Evolutionary conservation across 139 green algal genomes (phyloP).

Genomic region (Zygnema cylindricum): DNA sequence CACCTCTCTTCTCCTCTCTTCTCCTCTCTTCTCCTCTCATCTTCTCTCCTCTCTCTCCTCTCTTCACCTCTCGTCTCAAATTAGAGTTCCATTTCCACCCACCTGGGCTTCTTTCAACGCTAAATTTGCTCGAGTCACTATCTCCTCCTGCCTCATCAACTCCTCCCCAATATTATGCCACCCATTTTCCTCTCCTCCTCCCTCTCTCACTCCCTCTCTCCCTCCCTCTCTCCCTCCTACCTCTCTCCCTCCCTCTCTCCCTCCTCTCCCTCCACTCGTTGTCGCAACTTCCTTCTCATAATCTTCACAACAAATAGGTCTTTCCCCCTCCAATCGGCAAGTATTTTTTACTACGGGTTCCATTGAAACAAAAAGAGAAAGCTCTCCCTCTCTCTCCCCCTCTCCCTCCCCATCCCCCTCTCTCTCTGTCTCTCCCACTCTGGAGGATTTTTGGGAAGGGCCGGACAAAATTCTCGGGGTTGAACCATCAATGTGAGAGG

Average conservation of each 20-base stretch:
- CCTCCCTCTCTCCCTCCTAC: background rate
- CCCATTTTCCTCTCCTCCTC: constrained; percentile 8
- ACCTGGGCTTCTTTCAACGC: constrained; percentile 43
- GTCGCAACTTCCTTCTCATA: constrained; percentile 1
- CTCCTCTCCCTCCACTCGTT: background rate
- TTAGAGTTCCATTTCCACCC: background rate
- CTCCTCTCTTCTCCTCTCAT: background rate
- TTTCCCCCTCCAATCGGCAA: no score
- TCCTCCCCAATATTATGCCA: constrained; percentile 46
- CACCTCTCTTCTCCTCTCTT: background rate
- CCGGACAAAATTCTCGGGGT: no score
- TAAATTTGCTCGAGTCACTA: constrained; percentile 11
- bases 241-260: background rate
- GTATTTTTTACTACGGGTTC: no score
- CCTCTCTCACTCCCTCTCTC: background rate
- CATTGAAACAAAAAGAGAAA: no score
- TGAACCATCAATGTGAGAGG: no score
- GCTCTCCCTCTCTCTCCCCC: no score
- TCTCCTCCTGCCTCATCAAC: constrained; percentile 26
- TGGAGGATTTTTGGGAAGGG: no score
- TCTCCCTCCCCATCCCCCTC: no score
- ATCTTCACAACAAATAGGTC: background rate
- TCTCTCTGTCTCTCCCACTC: no score
- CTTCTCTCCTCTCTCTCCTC: background rate
- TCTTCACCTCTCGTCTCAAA: background rate